Evolutionary conservation across 306 rosid species (phyloP), one percentile per base, ranked within the genome.

Genomic region (Cucurbita ficifolia): DNA sequence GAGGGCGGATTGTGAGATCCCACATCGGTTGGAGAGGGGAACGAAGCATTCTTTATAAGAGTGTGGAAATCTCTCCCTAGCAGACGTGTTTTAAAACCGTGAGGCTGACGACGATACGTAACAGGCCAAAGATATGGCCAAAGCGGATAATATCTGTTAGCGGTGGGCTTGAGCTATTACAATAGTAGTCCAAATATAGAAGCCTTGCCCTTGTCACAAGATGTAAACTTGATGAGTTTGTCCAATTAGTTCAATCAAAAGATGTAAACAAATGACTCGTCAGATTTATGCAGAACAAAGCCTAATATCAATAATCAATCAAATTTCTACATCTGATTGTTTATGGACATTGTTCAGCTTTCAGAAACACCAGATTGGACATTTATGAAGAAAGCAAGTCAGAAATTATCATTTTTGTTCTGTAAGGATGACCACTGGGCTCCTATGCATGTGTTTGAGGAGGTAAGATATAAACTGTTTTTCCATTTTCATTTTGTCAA

Each of bases 351-450:
- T 70, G 74, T 49, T 79, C 77, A 94, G 99, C 86, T 94, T 79
- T 77, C 92, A 76, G 99, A 88, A 77, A 36, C 82, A 74, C 92
- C 92, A 46, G 92, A 91, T 84, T 94, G 97, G 97, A 75, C 82
- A 78, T 94, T 91, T 83, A 75, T 89, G 78, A 84, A 82, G 80
- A 87, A 80, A 84, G 86, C 85, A 55, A 79, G 82, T 79, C 70
- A 68, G 71, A 90, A 85, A 73, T 73, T 91, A 18, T 86, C 96
- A 39, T 86, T 91, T 84, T 87, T 94, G 79, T 94, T 83, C 59
- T 92, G 90, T 71, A 81, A 54, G 70, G 91, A 85, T 40, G 98
- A 94, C 79, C 96, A 94, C 77, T 94, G 99, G 99, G 99, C 89
- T 13, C 97, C 97, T 16, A 86, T 91, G 89, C 81, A 89, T 46